Evolutionary conservation across 495 filamentous ascomycete genomes (phyloP).

Genomic region (Tuber brumale): DNA sequence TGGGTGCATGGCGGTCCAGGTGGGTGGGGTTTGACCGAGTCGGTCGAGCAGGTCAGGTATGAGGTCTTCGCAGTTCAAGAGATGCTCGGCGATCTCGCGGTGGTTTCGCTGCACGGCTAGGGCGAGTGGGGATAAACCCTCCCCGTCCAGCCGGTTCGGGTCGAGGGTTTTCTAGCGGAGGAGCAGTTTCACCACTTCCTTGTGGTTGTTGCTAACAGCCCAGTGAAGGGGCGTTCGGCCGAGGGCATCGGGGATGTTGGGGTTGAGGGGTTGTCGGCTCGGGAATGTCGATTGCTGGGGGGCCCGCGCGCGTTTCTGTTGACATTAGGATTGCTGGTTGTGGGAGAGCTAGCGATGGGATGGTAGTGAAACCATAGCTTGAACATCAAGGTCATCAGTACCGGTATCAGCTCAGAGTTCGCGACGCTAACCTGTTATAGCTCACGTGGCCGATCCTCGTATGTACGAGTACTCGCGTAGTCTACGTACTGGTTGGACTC

Average conservation of each 20-base stretch:
- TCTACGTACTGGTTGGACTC: too few relatives aligned
- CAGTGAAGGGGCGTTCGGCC: background rate
- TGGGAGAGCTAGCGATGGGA: background rate
- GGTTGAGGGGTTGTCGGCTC: background rate
- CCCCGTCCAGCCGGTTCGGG: background rate
- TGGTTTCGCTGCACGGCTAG: background rate
- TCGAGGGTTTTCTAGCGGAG: background rate
- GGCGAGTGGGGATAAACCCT: background rate
- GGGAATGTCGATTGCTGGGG: background rate
- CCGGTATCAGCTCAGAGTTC: background rate
- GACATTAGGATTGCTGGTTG: background rate
- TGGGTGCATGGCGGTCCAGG: background rate
- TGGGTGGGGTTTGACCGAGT: background rate
- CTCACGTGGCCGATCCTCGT: too few relatives aligned
- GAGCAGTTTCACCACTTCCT: background rate
- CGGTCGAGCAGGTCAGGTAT: background rate
- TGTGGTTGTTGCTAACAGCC: background rate
- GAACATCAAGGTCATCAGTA: background rate
- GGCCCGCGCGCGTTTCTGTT: background rate
- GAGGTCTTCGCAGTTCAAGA: background rate
- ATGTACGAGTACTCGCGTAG: too few relatives aligned
- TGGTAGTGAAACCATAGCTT: background rate
- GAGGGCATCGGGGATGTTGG: background rate
- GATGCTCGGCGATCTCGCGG: background rate
- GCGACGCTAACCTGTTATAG: background rate